Evolutionary conservation across 345 rosid species (phyloP).

Genomic region (Bruguiera sexangula): DNA sequence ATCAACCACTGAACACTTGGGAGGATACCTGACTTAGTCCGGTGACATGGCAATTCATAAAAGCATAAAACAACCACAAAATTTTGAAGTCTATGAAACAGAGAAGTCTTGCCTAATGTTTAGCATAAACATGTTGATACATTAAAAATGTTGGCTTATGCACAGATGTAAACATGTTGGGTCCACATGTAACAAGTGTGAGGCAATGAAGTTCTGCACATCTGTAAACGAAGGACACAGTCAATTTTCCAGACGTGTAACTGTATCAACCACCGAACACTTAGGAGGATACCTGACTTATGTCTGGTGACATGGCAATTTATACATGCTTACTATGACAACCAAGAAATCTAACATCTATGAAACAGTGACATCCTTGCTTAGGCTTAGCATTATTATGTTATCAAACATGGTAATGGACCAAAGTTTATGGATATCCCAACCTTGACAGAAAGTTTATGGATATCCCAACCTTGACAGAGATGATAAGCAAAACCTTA

Average conservation of each 20-base stretch:
- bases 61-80: no score
- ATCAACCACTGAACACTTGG: constrained; percentile 40
- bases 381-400: not conserved
- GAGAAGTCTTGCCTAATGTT: no score
- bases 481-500: constrained; percentile 26
- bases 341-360: no score
- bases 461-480: constrained; percentile 37
- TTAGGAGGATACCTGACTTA: constrained; percentile 59
- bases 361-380: no score
- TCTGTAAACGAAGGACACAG: constrained; percentile 55
- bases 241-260: constrained; percentile 63
- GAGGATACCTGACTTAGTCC: constrained; percentile 67
- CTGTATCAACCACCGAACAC: constrained; percentile 46
- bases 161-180: constrained; percentile 21
- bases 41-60: constrained; percentile 16
- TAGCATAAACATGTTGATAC: not conserved
- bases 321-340: not conserved
- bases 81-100: no score
- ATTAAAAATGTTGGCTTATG: no score
- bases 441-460: constrained; percentile 30
- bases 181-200: constrained; percentile 79
- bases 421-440: constrained; percentile 8
- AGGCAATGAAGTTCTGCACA: constrained; percentile 30
- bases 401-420: not conserved
- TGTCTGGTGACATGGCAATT: constrained; percentile 35